Evolutionary conservation across 129 eudicot genomes (phyloP).

Genomic region (Glebionis coronaria): DNA sequence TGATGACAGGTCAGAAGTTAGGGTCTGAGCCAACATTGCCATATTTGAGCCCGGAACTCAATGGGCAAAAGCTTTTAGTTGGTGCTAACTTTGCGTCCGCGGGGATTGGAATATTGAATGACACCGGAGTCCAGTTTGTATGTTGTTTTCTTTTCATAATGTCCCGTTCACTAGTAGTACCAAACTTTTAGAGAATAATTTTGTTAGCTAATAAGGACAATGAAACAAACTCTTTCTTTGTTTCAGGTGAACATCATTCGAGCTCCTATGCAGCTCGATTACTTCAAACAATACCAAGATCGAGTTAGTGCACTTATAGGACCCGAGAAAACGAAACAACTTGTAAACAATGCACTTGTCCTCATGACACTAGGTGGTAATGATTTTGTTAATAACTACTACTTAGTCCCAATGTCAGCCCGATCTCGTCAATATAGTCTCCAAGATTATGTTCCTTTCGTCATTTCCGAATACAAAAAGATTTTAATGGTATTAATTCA

Average conservation of each 20-base stretch:
- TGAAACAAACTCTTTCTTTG: background rate
- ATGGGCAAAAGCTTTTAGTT: constrained; percentile 45
- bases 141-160: background rate
- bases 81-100: constrained; percentile 94
- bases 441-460: constrained; percentile 39
- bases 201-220: background rate
- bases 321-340: constrained; percentile 21
- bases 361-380: constrained; percentile 71
- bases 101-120: constrained; percentile 66
- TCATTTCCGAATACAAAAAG: constrained; percentile 68
- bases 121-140: constrained; percentile 77
- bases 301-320: constrained; percentile 50
- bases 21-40: constrained; percentile 67
- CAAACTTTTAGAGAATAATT: background rate
- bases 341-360: constrained; percentile 47
- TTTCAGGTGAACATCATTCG: constrained; percentile 53
- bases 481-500: constrained; percentile 46
- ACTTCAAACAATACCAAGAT: constrained; percentile 53
- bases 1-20: constrained; percentile 45
- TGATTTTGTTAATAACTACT: constrained; percentile 80
- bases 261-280: constrained; percentile 43
- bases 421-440: constrained; percentile 59
- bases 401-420: constrained; percentile 50
- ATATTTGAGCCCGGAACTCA: constrained; percentile 65
- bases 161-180: background rate